phyloP scores from a whole-genome alignment of 139 green algal species.

The Tetradesmus lagerheimii region DNA sequence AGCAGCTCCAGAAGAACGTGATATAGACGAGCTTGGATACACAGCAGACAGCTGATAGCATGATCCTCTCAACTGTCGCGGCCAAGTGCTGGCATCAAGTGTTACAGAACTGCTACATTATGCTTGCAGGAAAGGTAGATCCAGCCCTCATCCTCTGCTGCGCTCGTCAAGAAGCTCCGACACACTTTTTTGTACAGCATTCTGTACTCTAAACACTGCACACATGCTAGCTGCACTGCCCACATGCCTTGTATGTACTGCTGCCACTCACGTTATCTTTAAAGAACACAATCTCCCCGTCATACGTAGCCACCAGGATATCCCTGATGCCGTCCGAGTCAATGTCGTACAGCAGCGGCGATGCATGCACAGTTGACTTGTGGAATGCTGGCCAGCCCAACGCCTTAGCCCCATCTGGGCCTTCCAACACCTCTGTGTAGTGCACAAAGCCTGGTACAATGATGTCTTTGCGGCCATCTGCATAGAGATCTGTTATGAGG shows the following conservation, averaged over 20 bases:
- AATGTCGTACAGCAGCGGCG: slow-evolving; percentile 91
- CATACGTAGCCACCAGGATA: slow-evolving; percentile 92
- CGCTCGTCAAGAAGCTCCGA: no score
- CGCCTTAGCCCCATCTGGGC: slow-evolving; percentile 79
- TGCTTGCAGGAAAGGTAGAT: not conserved
- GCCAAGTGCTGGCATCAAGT: no score
- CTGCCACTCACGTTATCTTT: slow-evolving; percentile 77
- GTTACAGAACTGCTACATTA: not conserved
- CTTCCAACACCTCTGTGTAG: slow-evolving; percentile 91
- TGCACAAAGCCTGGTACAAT: slow-evolving; percentile 95
- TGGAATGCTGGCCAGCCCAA: slow-evolving; percentile 89
- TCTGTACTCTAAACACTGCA: no score
- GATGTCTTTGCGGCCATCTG: slow-evolving; percentile 93
- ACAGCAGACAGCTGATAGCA: no score
- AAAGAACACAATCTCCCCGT: slow-evolving; percentile 94
- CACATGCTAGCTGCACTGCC: not conserved
- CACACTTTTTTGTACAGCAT: no score
- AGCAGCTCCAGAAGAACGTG: slow-evolving; percentile 7
- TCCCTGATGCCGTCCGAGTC: slow-evolving; percentile 91
- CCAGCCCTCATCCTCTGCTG: no score
- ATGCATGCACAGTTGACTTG: slow-evolving; percentile 86
- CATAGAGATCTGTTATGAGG: slow-evolving; percentile 95
- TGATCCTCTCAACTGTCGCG: no score
- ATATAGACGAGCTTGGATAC: no score
- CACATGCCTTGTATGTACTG: not conserved